A percentile compares a stretch with the other conserved stretches of the same genome.
These are phyloP conservation scores for Otatea glauca DNA, from an alignment of 176 grass and related monocot genomes.

Conservation along the genomic window DNA sequence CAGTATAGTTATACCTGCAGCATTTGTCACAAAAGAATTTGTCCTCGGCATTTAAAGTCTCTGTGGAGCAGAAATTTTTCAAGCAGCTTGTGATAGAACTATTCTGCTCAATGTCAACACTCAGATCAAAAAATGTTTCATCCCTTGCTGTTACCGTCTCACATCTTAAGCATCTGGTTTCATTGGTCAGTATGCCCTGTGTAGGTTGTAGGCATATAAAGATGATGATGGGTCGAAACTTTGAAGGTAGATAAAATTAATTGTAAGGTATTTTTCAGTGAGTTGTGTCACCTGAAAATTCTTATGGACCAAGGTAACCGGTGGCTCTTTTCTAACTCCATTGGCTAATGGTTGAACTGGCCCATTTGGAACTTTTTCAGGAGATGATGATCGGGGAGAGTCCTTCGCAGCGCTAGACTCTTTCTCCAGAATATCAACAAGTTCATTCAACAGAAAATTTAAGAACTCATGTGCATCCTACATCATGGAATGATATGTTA, in stretches of 20 bases:
- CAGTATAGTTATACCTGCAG: conserved; percentile 66
- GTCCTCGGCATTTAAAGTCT: conserved; percentile 94
- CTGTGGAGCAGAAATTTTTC: conserved; percentile 96
- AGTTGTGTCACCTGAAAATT: conserved; percentile 83
- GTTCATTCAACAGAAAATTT: conserved; percentile 92
- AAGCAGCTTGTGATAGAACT: conserved; percentile 95
- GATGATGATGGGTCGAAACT: conserved; percentile 21
- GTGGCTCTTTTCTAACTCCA: conserved; percentile 76
- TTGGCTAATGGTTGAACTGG: conserved; percentile 57
- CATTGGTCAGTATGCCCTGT: conserved; percentile 93
- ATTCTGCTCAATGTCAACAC: conserved; percentile 97
- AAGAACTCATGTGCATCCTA: conserved; percentile 98
- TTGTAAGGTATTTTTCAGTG: not conserved
- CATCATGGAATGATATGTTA: conserved; percentile 38
- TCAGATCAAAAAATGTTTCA: conserved; percentile 90
- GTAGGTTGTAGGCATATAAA: conserved; percentile 36
- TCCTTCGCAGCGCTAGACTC: conserved; percentile 59
- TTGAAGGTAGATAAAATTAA: conserved; percentile 30
- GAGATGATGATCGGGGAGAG: conserved; percentile 61
- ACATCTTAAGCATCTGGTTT: conserved; percentile 85
- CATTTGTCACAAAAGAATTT: conserved; percentile 99
- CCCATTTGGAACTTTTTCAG: conserved; percentile 73
- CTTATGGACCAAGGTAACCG: conserved; percentile 81
- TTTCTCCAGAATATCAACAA: conserved; percentile 96
- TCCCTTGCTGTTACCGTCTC: conserved; percentile 95